phyloP scores from a whole-genome alignment of 2,329 filamentous ascomycete genomes.

The Talaromyces piceae region DNA sequence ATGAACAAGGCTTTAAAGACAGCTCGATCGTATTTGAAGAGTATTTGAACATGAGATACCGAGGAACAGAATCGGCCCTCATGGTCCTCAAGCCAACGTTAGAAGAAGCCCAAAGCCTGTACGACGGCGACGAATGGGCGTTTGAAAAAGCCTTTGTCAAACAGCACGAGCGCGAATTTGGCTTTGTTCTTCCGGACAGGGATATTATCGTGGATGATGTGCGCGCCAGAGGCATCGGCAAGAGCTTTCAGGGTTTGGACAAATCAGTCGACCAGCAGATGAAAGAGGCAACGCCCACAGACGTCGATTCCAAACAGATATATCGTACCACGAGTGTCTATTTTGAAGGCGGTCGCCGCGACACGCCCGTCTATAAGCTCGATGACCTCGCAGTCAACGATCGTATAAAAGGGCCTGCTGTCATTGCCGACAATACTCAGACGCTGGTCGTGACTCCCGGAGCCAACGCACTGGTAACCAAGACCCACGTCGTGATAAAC shows the following conservation, averaged over 20 bases:
- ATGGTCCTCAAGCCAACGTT: constrained; percentile 73
- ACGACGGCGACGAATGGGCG: constrained; percentile 63
- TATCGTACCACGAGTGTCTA: constrained; percentile 67
- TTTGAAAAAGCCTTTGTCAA: constrained; percentile 78
- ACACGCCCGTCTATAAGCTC: constrained; percentile 78
- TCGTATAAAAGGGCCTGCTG: constrained; percentile 68
- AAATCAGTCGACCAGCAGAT: constrained; percentile 81
- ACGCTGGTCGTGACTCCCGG: constrained; percentile 76
- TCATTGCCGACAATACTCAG: constrained; percentile 66
- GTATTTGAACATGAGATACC: constrained; percentile 89
- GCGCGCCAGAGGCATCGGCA: constrained; percentile 78
- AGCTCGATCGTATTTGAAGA: constrained; percentile 75
- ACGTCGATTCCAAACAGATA: constrained; percentile 53
- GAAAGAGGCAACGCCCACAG: constrained; percentile 56
- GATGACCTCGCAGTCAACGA: constrained; percentile 66
- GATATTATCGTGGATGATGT: constrained; percentile 90
- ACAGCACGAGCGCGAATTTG: constrained; percentile 88
- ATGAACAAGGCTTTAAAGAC: constrained; percentile 71
- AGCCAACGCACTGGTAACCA: constrained; percentile 64
- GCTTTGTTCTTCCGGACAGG: constrained; percentile 75
- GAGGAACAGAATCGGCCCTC: constrained; percentile 81
- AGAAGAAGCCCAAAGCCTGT: constrained; percentile 54
- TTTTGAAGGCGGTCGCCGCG: constrained; percentile 70
- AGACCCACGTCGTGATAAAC: constrained; percentile 78
- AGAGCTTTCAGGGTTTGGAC: constrained; percentile 71